Percentiles rank a stretch among this genome's conserved stretches.
These are phyloP conservation scores for Amphibolis antarctica DNA, from an alignment of 106 monocot genomes.

Conservation along the genomic window DNA sequence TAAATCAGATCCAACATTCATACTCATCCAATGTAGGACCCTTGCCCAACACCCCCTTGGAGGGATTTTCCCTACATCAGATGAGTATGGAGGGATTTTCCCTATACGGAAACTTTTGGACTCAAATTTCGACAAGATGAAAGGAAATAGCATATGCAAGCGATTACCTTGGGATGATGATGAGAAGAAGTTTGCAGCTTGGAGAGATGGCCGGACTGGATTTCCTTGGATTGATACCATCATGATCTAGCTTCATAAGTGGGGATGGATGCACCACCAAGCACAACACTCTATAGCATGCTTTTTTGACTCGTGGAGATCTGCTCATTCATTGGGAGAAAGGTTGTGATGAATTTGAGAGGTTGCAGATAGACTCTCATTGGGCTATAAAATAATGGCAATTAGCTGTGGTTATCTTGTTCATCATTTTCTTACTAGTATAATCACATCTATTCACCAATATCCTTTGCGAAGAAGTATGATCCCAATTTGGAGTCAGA, in stretches of 20 bases:
- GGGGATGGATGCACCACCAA: constrained; percentile 97
- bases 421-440: constrained; percentile 47
- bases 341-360: constrained; percentile 29
- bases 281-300: constrained; percentile 88
- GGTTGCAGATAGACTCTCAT: constrained; percentile 17
- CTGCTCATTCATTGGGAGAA: constrained; percentile 83
- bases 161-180: constrained; percentile 86
- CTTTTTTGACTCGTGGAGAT: constrained; percentile 84
- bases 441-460: constrained; percentile 76
- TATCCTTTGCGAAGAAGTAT: constrained; percentile 78
- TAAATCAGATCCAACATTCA: too few species aligned
- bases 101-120: constrained; percentile 71
- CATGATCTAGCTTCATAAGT: constrained; percentile 78
- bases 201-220: constrained; percentile 80
- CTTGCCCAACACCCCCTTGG: too few species aligned
- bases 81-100: constrained; percentile 96
- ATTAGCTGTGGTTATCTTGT: constrained; percentile 25
- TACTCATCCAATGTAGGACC: too few species aligned
- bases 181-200: constrained; percentile 55
- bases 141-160: constrained; percentile 76
- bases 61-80: too few species aligned
- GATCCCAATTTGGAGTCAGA: constrained; percentile 33
- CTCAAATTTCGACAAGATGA: constrained; percentile 88
- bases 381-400: constrained; percentile 28
- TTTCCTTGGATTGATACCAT: constrained; percentile 98